phyloP scores from a whole-genome alignment of 2,329 filamentous ascomycete species.

The Diplodia mutila region DNA sequence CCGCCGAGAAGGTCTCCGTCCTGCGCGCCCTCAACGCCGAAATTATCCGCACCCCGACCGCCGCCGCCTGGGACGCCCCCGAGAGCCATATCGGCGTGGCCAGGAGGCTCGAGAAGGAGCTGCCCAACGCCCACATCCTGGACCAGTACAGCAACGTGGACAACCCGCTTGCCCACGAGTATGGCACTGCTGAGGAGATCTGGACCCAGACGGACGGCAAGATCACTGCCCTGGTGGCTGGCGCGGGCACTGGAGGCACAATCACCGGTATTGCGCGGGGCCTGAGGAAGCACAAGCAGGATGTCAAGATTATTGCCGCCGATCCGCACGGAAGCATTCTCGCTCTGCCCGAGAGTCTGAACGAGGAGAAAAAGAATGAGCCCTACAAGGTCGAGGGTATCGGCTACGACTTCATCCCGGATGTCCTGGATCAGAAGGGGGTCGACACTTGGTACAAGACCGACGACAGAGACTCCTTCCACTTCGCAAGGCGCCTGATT shows the following conservation, averaged over 20 bases:
- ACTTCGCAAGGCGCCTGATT: constrained; percentile 86
- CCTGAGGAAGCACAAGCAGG: constrained; percentile 80
- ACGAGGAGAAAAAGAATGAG: constrained; percentile 78
- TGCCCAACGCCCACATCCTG: constrained; percentile 94
- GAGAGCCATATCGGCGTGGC: constrained; percentile 98
- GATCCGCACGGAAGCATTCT: constrained; percentile 93
- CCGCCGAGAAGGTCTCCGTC: constrained; percentile 94
- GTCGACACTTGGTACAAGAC: constrained; percentile 99
- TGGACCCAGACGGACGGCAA: constrained; percentile 87
- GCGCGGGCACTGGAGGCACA: constrained; percentile 93
- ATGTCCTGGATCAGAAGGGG: constrained; percentile 78
- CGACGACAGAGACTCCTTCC: constrained; percentile 87
- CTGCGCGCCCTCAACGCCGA: constrained; percentile 91
- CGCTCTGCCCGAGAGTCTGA: constrained; percentile 77
- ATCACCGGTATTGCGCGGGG: constrained; percentile 88
- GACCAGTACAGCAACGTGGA: constrained; percentile 93
- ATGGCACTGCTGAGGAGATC: constrained; percentile 93
- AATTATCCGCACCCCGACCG: constrained; percentile 95
- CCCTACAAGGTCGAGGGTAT: constrained; percentile 98
- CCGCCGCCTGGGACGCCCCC: constrained; percentile 90
- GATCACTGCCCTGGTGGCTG: constrained; percentile 82
- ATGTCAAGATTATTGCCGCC: constrained; percentile 87
- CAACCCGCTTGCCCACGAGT: constrained; percentile 92
- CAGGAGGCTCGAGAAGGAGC: constrained; percentile 85
- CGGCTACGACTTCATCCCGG: constrained; percentile 96